These are phyloP conservation scores for Pholiota conissans DNA, from an alignment of 768 basidiomycete species.

Conservation along the genomic window DNA sequence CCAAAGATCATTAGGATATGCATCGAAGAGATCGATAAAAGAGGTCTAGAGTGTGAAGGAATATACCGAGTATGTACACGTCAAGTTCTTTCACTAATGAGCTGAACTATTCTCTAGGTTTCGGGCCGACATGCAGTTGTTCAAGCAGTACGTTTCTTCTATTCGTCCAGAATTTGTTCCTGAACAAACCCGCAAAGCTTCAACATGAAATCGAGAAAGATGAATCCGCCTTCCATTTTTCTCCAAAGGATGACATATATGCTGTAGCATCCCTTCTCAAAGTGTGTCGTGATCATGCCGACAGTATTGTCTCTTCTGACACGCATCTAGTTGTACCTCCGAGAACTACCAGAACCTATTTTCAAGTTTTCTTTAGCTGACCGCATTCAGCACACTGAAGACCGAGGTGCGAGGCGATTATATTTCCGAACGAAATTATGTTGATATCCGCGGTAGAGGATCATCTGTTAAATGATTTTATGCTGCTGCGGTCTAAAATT, in stretches of 20 bases:
- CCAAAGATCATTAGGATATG: constrained; percentile 83
- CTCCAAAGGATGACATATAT: constrained; percentile 76
- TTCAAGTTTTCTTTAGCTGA: constrained; percentile 82
- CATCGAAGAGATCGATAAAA: constrained; percentile 77
- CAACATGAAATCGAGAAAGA: constrained; percentile 87
- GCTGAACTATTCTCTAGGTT: constrained; percentile 43
- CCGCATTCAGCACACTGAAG: constrained; percentile 77
- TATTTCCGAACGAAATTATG: background rate
- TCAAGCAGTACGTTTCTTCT: constrained; percentile 57
- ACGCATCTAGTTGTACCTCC: constrained; percentile 62
- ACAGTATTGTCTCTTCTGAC: constrained; percentile 1
- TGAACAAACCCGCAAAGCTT: constrained; percentile 43
- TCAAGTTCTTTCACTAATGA: constrained; percentile 1
- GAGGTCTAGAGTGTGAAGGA: constrained; percentile 78
- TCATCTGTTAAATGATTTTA: constrained; percentile 70
- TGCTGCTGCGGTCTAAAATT: constrained; percentile 83
- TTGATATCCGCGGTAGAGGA: constrained; percentile 46
- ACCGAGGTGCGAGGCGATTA: constrained; percentile 50
- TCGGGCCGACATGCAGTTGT: constrained; percentile 85
- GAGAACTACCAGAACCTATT: constrained; percentile 87
- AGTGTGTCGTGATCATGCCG: constrained; percentile 38
- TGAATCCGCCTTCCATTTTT: constrained; percentile 74
- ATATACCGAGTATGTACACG: constrained; percentile 65
- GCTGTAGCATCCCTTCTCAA: constrained; percentile 85
- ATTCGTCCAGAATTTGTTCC: background rate